Evolutionary conservation across 805 yeast genomes (phyloP), one percentile per base, ranked within the genome.

Genomic region (Saccharomycopsis fermentans): DNA sequence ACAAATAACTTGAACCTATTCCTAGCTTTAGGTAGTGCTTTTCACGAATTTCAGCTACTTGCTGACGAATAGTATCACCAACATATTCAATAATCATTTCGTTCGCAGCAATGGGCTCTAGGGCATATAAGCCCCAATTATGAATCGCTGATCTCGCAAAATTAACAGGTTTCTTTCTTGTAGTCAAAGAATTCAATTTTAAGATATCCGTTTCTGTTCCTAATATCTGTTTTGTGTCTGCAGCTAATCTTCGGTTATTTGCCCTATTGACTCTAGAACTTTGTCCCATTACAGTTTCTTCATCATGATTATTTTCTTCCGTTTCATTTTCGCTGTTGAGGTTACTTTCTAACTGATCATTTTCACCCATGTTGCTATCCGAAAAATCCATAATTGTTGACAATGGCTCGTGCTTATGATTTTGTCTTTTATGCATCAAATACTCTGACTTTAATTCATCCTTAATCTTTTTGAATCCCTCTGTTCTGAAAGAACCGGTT

Each of bases 21-120:
- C 99, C 99, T 0, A 91, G 86, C 64, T 87, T 81, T 61, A 90
- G 71, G 69, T 94, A 94, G 52, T 86, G 78, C 68, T 83, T 83
- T 67, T 94, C 99, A 55, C 99, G 78, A 65, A 88, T 81, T 66
- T 94, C 99, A 1, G 97, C 96, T 47, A 91, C 92, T 59, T 89
- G 96, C 67, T 90, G 97, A 58, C 98, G 77, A 32, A 94, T 83
- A 58, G 95, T 79, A 65, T 94, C 98, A 32, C 99, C 99, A 4
- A 94, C 97, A 66, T 94, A 94, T 71, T 94, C 99, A 60, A 94
- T 92, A 67, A 94, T 90, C 97, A 94, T 92, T 70, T 94, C 99
- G 64, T 84, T 87, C 0, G 94, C 95, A n/a, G 90, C 87, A 67
- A 94, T 94, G 1, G 96, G 96, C 67, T 94, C 98, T 66, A 88